phyloP scores from a whole-genome alignment of 495 filamentous ascomycete species.

The Tuber aestivum region DNA sequence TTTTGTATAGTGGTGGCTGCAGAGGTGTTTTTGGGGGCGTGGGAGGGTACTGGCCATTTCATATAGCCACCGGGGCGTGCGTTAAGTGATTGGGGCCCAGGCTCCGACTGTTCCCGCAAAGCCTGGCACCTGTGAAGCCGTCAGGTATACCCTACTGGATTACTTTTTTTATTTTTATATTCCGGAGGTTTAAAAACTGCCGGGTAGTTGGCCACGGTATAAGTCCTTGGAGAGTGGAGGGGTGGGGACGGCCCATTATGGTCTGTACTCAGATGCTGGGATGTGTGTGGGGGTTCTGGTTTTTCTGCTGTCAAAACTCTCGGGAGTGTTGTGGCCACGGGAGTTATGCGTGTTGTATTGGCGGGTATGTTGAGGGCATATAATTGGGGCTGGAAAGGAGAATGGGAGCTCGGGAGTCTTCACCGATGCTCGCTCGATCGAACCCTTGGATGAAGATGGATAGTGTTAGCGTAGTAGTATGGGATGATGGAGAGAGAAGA shows the following conservation, averaged over 20 bases:
- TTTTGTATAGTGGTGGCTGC: background rate
- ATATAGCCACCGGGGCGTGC: background rate
- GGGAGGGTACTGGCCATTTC: background rate
- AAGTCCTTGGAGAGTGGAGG: no score
- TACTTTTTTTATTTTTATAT: background rate
- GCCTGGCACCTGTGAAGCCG: background rate
- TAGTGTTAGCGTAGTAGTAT: background rate
- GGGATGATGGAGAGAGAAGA: background rate
- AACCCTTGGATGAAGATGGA: background rate
- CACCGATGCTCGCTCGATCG: background rate
- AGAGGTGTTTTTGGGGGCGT: no score
- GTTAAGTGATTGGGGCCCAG: background rate
- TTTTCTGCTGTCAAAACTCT: background rate
- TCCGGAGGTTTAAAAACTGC: background rate
- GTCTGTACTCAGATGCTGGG: background rate
- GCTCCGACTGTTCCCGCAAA: background rate
- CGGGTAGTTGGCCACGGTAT: no score
- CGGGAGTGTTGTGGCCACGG: no score
- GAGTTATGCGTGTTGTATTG: background rate
- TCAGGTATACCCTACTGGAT: background rate
- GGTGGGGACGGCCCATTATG: background rate
- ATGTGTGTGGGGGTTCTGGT: background rate
- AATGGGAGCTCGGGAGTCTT: background rate
- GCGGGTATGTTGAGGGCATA: background rate
- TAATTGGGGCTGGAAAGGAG: background rate